phyloP scores from a whole-genome alignment of 352 stramenopile genomes.

The Globisporangium splendens region DNA sequence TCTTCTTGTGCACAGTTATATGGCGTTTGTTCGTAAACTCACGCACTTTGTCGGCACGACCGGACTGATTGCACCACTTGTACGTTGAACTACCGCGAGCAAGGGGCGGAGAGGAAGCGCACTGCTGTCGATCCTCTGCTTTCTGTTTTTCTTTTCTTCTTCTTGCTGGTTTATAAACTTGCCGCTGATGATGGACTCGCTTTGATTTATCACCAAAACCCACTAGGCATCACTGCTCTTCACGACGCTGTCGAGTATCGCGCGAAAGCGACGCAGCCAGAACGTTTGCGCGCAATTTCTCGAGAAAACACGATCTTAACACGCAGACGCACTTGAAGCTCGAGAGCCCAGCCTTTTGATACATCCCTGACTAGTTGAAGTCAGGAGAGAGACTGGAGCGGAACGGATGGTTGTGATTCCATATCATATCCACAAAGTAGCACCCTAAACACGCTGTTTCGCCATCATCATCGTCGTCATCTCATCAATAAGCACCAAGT shows the following conservation, averaged over 20 bases:
- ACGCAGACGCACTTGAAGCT: no score
- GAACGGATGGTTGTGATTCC: no score
- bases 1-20: conserved; percentile 8
- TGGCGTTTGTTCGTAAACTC: conserved; percentile 22
- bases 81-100: background rate
- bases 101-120: no score
- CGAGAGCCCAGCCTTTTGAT: no score
- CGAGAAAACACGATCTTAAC: conserved; percentile 4
- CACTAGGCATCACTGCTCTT: conserved; percentile 12
- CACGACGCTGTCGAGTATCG: conserved; percentile 13
- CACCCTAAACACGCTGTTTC: no score
- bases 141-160: background rate
- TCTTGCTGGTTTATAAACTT: no score
- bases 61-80: conserved; percentile 14
- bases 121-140: no score
- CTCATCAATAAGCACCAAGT: background rate
- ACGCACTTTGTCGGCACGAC: conserved; percentile 20
- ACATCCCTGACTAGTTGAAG: no score
- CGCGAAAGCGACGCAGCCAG: conserved; percentile 9
- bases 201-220: no score
- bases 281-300: conserved; percentile 14
- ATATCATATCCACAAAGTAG: no score
- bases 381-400: background rate
- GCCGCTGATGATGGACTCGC: conserved; percentile 1
- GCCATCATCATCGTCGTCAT: no score